Evolutionary conservation across 2,329 filamentous ascomycete genomes (phyloP).

Genomic region (Phialophora tarda): DNA sequence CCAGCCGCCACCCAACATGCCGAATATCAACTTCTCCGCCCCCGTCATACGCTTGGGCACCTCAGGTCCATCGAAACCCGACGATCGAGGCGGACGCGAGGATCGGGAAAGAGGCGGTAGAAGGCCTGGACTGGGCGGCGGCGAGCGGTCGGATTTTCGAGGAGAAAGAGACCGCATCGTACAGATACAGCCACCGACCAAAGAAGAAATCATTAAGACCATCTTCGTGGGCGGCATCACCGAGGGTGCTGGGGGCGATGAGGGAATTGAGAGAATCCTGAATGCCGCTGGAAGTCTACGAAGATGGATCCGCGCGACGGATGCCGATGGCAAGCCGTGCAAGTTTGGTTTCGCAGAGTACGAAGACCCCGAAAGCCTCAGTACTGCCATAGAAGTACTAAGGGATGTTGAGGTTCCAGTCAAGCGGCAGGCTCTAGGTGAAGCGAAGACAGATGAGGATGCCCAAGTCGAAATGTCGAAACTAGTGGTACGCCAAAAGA

Average conservation of each 20-base stretch:
- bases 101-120: conserved; percentile 57
- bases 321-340: conserved; percentile 79
- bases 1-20: conserved; percentile 87
- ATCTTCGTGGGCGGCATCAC: conserved; percentile 89
- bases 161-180: conserved; percentile 72
- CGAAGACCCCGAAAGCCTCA: conserved; percentile 86
- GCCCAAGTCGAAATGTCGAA: conserved; percentile 61
- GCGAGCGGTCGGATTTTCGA: conserved; percentile 48
- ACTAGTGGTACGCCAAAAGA: conserved; percentile 61
- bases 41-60: conserved; percentile 94
- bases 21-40: conserved; percentile 97
- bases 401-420: conserved; percentile 80
- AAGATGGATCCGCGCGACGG: conserved; percentile 80
- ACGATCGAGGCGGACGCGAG: conserved; percentile 51
- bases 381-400: conserved; percentile 82
- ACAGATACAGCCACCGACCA: conserved; percentile 77
- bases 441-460: conserved; percentile 49
- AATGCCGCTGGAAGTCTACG: conserved; percentile 76
- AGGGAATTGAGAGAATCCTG: conserved; percentile 78
- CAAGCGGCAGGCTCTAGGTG: conserved; percentile 67
- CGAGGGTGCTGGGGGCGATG: conserved; percentile 75
- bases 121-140: conserved; percentile 65
- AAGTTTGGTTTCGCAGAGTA: conserved; percentile 96
- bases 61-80: conserved; percentile 67
- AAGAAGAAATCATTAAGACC: conserved; percentile 88